These are phyloP conservation scores for Sporisorium scitamineum DNA, from an alignment of 1,284 basidiomycete genomes.

Conservation along the genomic window DNA sequence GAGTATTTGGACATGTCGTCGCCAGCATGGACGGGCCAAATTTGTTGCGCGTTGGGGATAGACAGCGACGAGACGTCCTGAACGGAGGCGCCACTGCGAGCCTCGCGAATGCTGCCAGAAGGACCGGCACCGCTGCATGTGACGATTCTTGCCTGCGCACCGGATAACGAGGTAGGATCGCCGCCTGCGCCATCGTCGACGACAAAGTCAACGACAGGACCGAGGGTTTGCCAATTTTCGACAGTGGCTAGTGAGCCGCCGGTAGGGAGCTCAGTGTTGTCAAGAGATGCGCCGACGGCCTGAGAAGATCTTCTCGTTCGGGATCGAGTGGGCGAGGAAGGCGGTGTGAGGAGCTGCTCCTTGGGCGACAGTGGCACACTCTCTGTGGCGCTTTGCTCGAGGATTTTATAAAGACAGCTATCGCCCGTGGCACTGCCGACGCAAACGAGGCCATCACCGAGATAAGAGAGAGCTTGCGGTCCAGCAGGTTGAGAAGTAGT, in stretches of 20 bases:
- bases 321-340: constrained; percentile 40
- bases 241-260: constrained; percentile 24
- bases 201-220: constrained; percentile 87
- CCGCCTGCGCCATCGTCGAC: constrained; percentile 79
- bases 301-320: constrained; percentile 25
- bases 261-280: constrained; percentile 11
- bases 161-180: constrained; percentile 21
- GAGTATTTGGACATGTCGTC: constrained; percentile 14
- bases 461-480: constrained; percentile 50
- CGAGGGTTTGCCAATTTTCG: constrained; percentile 72
- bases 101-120: constrained; percentile 82
- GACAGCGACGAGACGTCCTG: constrained; percentile 72
- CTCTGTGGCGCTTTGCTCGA: constrained; percentile 12
- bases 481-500: constrained; percentile 47
- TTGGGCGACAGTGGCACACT: neutral
- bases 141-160: constrained; percentile 80
- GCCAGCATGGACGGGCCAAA: constrained; percentile 38
- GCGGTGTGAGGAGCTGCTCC: constrained; percentile 40
- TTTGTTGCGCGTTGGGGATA: constrained; percentile 23
- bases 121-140: constrained; percentile 88
- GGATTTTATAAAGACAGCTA: constrained; percentile 49
- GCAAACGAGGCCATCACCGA: constrained; percentile 59
- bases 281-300: constrained; percentile 1
- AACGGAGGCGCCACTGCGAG: constrained; percentile 88
- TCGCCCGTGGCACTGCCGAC: constrained; percentile 60